Conservation (phyloP, 345 rosid genomes). For the Melaleuca quinquenervia region DNA sequence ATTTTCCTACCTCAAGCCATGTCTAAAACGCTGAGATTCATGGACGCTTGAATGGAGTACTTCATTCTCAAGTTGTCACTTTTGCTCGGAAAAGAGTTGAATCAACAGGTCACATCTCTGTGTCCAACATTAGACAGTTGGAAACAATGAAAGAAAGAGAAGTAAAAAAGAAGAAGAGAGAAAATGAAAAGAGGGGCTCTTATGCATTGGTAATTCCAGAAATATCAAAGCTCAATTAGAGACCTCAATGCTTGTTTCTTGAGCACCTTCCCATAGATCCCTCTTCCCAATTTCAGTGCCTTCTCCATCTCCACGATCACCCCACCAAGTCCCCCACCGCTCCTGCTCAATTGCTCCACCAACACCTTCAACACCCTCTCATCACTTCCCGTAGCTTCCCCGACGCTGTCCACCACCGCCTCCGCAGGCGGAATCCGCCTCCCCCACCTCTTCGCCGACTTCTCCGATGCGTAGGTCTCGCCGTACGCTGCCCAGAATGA, state of each 20-base stretch:
- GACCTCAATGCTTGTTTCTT: constrained; percentile 60
- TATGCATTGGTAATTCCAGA: not conserved
- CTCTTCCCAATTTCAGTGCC: constrained; percentile 40
- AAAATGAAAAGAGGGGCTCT: not conserved
- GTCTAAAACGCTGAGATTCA: not conserved
- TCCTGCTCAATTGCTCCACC: constrained; percentile 32
- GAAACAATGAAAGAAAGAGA: not conserved
- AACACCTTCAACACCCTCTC: constrained; percentile 47
- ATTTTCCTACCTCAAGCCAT: not conserved
- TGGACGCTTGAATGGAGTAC: not conserved
- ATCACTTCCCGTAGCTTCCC: constrained; percentile 54
- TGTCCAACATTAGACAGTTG: not conserved
- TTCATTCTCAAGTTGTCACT: not conserved
- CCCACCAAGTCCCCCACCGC: constrained; percentile 3
- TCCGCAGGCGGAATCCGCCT: constrained; percentile 49
- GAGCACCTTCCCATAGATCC: constrained; percentile 60
- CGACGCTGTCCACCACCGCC: constrained; percentile 37
- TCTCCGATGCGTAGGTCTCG: constrained; percentile 44
- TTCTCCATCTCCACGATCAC: constrained; percentile 38
- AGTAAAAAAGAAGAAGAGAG: not conserved
- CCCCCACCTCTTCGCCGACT: constrained; percentile 54
- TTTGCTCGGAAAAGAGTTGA: not conserved
- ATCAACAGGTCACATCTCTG: not conserved
- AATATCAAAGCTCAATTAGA: constrained; percentile 29
- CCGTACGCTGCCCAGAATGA: constrained; percentile 63